Conservation (phyloP, 192 early-diverging fungal species). For the Rhizophagus clarus region DNA sequence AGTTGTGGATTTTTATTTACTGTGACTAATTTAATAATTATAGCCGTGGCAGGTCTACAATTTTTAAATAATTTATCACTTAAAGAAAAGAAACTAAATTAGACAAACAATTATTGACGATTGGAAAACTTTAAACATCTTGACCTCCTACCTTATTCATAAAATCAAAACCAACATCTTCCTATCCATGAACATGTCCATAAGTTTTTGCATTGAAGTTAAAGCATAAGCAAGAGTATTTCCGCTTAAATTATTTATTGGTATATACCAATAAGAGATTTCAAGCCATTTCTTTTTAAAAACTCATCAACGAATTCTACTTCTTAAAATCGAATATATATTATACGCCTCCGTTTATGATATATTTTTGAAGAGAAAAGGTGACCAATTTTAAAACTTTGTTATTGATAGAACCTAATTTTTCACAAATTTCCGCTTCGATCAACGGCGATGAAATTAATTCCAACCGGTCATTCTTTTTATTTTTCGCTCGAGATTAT, state of each 20-base stretch:
- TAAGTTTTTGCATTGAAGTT: conserved; percentile 59
- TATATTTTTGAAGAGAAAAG: conserved; percentile 63
- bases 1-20: conserved; percentile 33
- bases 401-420: conserved; percentile 47
- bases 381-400: conserved; percentile 58
- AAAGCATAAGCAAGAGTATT: conserved; percentile 57
- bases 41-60: conserved; percentile 69
- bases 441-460: conserved; percentile 29
- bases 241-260: conserved; percentile 60
- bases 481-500: conserved; percentile 25
- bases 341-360: conserved; percentile 39
- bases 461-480: conserved; percentile 24
- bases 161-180: conserved; percentile 37
- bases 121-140: neutral
- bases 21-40: conserved; percentile 69
- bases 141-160: conserved; percentile 39
- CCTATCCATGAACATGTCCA: conserved; percentile 72
- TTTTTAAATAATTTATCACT: conserved; percentile 52
- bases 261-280: conserved; percentile 63
- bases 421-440: conserved; percentile 33
- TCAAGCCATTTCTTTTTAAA: conserved; percentile 56
- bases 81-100: neutral
- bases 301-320: conserved; percentile 66
- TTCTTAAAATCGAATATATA: conserved; percentile 45
- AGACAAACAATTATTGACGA: too few species aligned